These are phyloP conservation scores for Pseudotsuga menziesii DNA, from an alignment of 75 land plant genomes.

Conservation along the genomic window DNA sequence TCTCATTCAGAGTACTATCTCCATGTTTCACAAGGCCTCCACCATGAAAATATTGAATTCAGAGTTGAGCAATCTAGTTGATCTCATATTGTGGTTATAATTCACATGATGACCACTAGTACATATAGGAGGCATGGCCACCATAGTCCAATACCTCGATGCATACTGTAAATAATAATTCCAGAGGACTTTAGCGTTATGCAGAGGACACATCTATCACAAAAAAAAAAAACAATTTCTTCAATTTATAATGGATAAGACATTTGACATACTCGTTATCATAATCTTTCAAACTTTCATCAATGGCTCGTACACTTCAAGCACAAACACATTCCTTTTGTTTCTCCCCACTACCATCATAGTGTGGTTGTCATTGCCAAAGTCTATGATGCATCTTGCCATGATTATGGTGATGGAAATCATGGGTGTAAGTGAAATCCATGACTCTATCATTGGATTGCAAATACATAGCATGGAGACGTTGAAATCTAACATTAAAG, in stretches of 20 bases:
- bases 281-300: neutral
- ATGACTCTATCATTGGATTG: neutral
- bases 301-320: neutral
- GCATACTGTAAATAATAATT: neutral
- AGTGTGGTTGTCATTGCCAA: neutral
- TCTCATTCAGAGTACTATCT: neutral
- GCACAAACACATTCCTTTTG: neutral
- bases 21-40: slow-evolving; percentile 1
- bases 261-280: neutral
- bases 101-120: neutral
- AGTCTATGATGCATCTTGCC: neutral
- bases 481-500: neutral
- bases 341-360: neutral
- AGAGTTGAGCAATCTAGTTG: neutral
- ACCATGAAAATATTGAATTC: neutral
- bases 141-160: neutral
- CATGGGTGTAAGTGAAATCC: neutral
- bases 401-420: neutral
- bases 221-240: slow-evolving; percentile 4
- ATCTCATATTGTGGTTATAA: neutral
- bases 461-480: neutral
- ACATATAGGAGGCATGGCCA: neutral
- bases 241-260: neutral
- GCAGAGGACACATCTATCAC: neutral
- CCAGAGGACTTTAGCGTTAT: neutral